These are phyloP conservation scores for Daldinia decipiens DNA, from an alignment of 495 filamentous ascomycete species.

Conservation along the genomic window DNA sequence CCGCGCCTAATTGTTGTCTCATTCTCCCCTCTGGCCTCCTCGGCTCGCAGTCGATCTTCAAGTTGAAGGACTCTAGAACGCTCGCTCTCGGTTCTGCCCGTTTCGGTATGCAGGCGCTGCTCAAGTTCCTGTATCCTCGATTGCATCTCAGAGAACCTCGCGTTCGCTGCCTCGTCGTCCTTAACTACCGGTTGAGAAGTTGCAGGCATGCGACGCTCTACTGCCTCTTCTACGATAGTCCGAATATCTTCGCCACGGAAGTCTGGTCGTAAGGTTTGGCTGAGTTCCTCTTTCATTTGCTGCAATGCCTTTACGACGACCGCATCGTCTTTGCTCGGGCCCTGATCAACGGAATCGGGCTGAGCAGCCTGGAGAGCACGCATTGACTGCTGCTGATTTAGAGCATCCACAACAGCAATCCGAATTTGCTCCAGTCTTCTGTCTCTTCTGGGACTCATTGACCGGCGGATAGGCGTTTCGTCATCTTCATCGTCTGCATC, in stretches of 20 bases:
- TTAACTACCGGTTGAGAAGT: slow-evolving; percentile 49
- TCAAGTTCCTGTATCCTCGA: slow-evolving; percentile 52
- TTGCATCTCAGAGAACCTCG: slow-evolving; percentile 54
- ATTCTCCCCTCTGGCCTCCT: slow-evolving; percentile 54
- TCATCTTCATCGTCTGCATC: slow-evolving; percentile 97
- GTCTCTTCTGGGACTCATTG: slow-evolving; percentile 73
- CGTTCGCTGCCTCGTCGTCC: slow-evolving; percentile 50
- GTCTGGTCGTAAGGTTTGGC: slow-evolving; percentile 54
- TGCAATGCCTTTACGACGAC: slow-evolving; percentile 52
- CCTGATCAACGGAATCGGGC: slow-evolving; percentile 36
- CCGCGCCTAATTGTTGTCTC: slow-evolving; percentile 53
- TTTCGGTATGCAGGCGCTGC: slow-evolving; percentile 44
- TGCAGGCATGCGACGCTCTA: slow-evolving; percentile 60
- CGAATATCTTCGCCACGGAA: slow-evolving; percentile 66
- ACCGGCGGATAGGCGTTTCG: slow-evolving; percentile 69
- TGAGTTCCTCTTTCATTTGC: slow-evolving; percentile 62
- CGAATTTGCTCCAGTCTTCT: slow-evolving; percentile 86
- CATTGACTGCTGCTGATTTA: slow-evolving; percentile 66
- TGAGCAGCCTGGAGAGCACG: slow-evolving; percentile 41
- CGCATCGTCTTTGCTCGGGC: slow-evolving; percentile 40
- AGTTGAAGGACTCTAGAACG: slow-evolving; percentile 49
- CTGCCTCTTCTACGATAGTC: slow-evolving; percentile 67
- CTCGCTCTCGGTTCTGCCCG: slow-evolving; percentile 45
- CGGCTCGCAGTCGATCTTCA: slow-evolving; percentile 57
- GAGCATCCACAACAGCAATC: slow-evolving; percentile 78